Evolutionary conservation across 495 filamentous ascomycete species (phyloP).

Genomic region (Penicillium ochrochloron): DNA sequence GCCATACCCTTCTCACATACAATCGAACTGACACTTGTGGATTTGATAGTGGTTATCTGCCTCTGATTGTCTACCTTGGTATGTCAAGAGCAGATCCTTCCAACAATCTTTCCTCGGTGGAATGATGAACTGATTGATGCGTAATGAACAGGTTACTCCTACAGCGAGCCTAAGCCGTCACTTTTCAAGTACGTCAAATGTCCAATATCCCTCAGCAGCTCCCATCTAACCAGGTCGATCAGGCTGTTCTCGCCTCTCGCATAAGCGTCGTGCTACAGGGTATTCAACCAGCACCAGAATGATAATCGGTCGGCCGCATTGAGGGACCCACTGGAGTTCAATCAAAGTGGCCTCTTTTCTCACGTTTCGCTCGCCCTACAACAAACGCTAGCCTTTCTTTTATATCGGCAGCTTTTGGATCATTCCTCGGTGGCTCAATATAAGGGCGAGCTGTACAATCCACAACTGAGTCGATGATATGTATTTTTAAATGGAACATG

Average conservation of each 20-base stretch:
- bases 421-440: not conserved
- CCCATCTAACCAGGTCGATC: not conserved
- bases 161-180: conserved; percentile 89
- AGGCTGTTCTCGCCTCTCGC: conserved; percentile 78
- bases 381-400: not conserved
- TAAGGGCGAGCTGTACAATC: conserved; percentile 10
- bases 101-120: not conserved
- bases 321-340: not conserved
- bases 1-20: conserved; percentile 1
- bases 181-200: conserved; percentile 74
- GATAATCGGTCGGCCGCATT: not conserved
- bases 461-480: conserved; percentile 3
- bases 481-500: conserved; percentile 26
- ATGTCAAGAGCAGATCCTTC: conserved; percentile 35
- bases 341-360: not conserved
- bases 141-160: conserved; percentile 74
- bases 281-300: not conserved
- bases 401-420: not conserved
- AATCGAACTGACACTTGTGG: conserved; percentile 37
- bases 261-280: conserved; percentile 25
- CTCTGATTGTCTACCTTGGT: conserved; percentile 97
- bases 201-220: not conserved
- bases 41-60: conserved; percentile 81
- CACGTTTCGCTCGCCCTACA: not conserved
- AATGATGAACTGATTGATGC: conserved; percentile 12